These are phyloP conservation scores for Diaporthe nobilis DNA, from an alignment of 2,329 filamentous ascomycete species.

Conservation along the genomic window DNA sequence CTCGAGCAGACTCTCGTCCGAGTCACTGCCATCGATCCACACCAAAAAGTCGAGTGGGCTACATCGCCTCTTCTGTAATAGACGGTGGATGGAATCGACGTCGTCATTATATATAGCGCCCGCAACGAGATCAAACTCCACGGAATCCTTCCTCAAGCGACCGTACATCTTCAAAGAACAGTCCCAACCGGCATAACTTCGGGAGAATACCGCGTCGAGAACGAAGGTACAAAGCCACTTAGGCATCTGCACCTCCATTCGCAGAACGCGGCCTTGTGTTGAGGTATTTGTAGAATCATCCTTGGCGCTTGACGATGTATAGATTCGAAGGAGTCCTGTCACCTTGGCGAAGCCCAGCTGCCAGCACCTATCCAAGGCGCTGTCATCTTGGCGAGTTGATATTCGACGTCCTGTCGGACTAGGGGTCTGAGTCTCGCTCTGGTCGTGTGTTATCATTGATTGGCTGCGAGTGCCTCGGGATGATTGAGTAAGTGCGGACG, in stretches of 20 bases:
- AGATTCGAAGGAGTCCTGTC: neutral
- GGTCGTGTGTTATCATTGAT: too few relatives aligned
- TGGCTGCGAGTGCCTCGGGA: too few relatives aligned
- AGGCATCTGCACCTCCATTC: neutral
- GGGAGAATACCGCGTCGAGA: neutral
- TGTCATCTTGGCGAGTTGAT: neutral
- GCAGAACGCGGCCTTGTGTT: neutral
- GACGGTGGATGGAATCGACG: neutral
- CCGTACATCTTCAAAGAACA: neutral
- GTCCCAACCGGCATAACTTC: neutral
- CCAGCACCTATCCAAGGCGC: neutral
- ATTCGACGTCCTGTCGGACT: too few relatives aligned
- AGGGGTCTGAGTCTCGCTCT: too few relatives aligned
- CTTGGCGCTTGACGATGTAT: neutral
- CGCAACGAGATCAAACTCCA: accelerated
- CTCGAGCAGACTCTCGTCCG: neutral
- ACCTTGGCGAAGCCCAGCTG: neutral
- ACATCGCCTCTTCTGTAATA: neutral
- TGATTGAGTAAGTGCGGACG: neutral
- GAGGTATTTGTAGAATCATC: too few relatives aligned
- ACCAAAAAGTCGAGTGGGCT: neutral
- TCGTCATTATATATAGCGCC: neutral
- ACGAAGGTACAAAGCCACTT: neutral
- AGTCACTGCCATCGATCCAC: accelerated
- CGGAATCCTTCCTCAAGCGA: accelerated